Evolutionary conservation across 192 early-diverging fungal species (phyloP).

Genomic region (Entomortierella beljakovae): DNA sequence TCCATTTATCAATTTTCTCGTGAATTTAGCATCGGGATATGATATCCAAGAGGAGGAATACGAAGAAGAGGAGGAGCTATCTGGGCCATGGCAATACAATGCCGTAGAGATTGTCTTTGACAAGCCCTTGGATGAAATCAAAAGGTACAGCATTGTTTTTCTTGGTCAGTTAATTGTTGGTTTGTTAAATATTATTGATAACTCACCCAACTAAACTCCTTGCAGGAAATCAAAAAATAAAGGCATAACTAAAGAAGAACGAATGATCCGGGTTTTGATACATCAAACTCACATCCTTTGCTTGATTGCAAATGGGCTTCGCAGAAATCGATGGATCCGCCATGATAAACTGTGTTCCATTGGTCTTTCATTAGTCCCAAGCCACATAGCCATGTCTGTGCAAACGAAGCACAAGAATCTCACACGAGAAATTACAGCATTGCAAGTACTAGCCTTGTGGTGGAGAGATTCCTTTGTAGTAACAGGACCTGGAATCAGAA

Average conservation of each 20-base stretch:
- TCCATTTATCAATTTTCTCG: not conserved
- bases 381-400: slow-evolving; percentile 33
- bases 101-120: slow-evolving; percentile 52
- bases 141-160: slow-evolving; percentile 24
- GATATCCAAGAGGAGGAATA: not conserved
- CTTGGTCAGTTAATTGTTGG: not conserved
- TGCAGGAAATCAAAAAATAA: slow-evolving; percentile 38
- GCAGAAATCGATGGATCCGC: slow-evolving; percentile 68
- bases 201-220: too few relatives aligned
- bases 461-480: slow-evolving; percentile 55
- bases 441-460: slow-evolving; percentile 52
- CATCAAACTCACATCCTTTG: slow-evolving; percentile 73
- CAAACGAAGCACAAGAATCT: slow-evolving; percentile 8
- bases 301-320: slow-evolving; percentile 62
- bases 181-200: not conserved
- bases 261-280: slow-evolving; percentile 61
- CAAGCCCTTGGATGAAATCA: slow-evolving; percentile 27
- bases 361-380: slow-evolving; percentile 53
- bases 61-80: slow-evolving; percentile 41
- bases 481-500: slow-evolving; percentile 44
- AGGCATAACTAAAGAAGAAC: slow-evolving; percentile 63
- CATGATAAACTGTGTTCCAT: slow-evolving; percentile 25
- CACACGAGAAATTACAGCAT: slow-evolving; percentile 31
- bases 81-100: slow-evolving; percentile 51
- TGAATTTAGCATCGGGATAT: slow-evolving; percentile 3